Evolutionary conservation across 495 filamentous ascomycete species (phyloP).

Genomic region (Hypoxylon crocopeplum): DNA sequence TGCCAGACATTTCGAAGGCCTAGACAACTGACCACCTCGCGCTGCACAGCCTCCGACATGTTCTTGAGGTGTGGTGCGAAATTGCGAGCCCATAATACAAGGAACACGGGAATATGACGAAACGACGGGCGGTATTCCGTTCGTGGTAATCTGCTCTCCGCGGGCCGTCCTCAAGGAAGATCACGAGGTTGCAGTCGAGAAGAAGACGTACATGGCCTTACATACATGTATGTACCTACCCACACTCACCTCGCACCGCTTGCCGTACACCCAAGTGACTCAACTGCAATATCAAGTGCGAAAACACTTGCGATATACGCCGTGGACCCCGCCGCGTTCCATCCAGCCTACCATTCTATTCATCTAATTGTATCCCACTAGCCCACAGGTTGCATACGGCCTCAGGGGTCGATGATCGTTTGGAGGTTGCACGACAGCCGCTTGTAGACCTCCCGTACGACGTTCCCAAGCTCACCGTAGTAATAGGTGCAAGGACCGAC

Average conservation of each 20-base stretch:
- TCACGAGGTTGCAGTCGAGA: constrained; percentile 20
- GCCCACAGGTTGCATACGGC: constrained; percentile 15
- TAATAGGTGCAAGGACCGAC: constrained; percentile 2
- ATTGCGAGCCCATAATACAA: constrained; percentile 32
- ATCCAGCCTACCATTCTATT: constrained; percentile 27
- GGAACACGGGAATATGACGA: constrained; percentile 31
- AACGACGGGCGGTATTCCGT: constrained; percentile 25
- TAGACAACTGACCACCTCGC: constrained; percentile 14
- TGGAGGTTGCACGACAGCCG: constrained; percentile 37
- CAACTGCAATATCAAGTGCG: constrained; percentile 22
- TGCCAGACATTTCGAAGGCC: constrained; percentile 14
- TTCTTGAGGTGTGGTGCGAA: constrained; percentile 27
- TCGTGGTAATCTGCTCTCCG: constrained; percentile 22
- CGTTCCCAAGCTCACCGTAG: constrained; percentile 30
- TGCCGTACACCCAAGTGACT: constrained; percentile 21
- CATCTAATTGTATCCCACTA: constrained; percentile 21
- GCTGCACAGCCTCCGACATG: constrained; percentile 16
- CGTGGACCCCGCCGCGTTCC: constrained; percentile 30
- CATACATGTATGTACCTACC: not conserved
- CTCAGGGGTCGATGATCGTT: constrained; percentile 36
- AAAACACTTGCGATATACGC: constrained; percentile 29
- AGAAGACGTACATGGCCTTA: not conserved
- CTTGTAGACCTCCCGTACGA: constrained; percentile 36
- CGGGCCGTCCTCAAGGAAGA: constrained; percentile 14
- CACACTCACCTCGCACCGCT: constrained; percentile 23